Percentiles rank a stretch among this genome's conserved stretches.
These are phyloP conservation scores for Diaporthe amygdali DNA, from an alignment of 2,329 filamentous ascomycete species.

Conservation along the genomic window DNA sequence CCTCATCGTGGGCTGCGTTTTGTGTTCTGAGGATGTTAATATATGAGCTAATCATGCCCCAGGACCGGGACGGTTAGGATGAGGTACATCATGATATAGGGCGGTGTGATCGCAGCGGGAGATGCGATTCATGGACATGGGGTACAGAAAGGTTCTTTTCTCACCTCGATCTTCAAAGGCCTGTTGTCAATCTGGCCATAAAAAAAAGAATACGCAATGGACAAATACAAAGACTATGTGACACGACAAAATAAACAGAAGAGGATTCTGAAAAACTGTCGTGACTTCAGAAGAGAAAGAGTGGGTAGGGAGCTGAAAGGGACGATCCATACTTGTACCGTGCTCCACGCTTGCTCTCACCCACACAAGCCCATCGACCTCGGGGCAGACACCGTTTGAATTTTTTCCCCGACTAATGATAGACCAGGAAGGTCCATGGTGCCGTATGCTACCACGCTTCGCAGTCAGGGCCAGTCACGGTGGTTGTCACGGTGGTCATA, in stretches of 20 bases:
- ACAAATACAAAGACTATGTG: neutral
- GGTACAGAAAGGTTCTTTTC: neutral
- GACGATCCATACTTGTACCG: neutral
- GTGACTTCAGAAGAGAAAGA: neutral
- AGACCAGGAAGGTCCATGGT: neutral
- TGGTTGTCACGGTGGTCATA: neutral
- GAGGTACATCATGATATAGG: neutral
- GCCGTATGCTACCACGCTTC: neutral
- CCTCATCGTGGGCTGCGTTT: neutral
- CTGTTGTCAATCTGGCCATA: neutral
- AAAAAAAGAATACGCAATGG: neutral
- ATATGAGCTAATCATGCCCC: neutral
- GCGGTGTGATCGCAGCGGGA: neutral
- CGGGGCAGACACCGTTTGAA: neutral
- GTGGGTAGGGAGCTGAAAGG: too few species aligned
- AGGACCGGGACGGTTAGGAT: neutral
- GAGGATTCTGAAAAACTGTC: neutral
- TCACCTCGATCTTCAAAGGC: conserved; percentile 8
- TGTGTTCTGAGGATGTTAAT: neutral
- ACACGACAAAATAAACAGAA: neutral
- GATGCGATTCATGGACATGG: neutral
- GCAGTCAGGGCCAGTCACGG: too few species aligned
- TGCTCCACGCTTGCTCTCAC: too few species aligned
- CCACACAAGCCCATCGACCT: neutral
- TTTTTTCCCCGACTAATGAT: neutral